These are phyloP conservation scores for Ilyonectria destructans DNA, from an alignment of 2,329 filamentous ascomycete species.

Conservation along the genomic window DNA sequence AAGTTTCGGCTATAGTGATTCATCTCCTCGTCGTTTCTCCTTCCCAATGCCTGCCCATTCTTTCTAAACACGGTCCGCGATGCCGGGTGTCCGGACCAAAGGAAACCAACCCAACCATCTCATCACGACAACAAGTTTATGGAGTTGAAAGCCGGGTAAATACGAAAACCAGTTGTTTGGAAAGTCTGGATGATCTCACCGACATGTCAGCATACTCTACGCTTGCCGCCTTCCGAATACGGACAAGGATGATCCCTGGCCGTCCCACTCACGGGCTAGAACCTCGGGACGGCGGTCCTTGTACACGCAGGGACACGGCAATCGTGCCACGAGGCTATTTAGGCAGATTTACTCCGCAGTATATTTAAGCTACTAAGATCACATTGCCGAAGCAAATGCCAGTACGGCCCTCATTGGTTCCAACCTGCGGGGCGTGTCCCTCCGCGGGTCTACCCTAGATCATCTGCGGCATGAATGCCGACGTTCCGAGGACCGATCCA, in stretches of 20 bases:
- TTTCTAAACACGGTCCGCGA: neutral
- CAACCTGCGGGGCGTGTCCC: neutral
- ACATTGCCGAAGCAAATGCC: conserved; percentile 1
- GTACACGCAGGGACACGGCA: neutral
- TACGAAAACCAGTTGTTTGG: too few relatives aligned
- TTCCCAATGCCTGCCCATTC: neutral
- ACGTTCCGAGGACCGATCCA: neutral
- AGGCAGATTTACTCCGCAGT: conserved; percentile 6
- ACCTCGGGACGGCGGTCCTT: neutral
- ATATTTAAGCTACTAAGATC: neutral
- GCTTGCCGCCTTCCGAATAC: neutral
- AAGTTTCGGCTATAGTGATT: neutral
- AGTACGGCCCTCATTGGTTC: neutral
- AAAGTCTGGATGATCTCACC: neutral
- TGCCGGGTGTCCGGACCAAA: neutral
- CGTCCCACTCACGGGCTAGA: neutral
- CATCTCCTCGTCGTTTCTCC: neutral
- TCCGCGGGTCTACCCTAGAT: neutral
- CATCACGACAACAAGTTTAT: neutral
- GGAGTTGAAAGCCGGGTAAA: neutral
- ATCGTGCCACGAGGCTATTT: conserved; percentile 4
- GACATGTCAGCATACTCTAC: neutral
- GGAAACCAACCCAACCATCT: neutral
- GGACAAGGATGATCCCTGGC: neutral
- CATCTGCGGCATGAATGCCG: neutral